Conservation (phyloP, 352 stramenopile genomes). For the Globisporangium cederbergense region DNA sequence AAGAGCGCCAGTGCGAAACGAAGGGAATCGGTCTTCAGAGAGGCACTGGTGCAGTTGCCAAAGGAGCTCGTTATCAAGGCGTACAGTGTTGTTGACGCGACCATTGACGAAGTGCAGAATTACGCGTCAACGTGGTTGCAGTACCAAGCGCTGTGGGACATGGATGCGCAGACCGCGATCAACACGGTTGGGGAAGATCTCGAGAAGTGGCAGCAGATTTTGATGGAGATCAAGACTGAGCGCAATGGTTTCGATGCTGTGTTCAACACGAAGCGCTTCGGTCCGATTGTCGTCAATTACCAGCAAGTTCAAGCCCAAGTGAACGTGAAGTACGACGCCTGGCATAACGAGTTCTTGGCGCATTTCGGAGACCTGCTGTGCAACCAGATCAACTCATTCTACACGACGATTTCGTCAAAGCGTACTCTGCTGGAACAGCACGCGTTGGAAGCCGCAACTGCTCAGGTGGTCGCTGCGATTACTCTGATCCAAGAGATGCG, state of each 20-base stretch:
- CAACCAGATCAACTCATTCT: slow-evolving; percentile 91
- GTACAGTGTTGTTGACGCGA: slow-evolving; percentile 70
- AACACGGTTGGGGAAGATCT: slow-evolving; percentile 93
- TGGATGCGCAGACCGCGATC: slow-evolving; percentile 94
- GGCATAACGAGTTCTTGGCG: slow-evolving; percentile 97
- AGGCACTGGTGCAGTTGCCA: slow-evolving; percentile 57
- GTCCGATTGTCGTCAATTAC: slow-evolving; percentile 87
- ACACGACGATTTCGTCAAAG: slow-evolving; percentile 81
- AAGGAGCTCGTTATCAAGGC: slow-evolving; percentile 68
- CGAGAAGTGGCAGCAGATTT: slow-evolving; percentile 95
- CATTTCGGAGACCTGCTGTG: slow-evolving; percentile 94
- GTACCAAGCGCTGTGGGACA: slow-evolving; percentile 99
- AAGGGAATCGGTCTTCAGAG: slow-evolving; percentile 70
- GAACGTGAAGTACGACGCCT: slow-evolving; percentile 99
- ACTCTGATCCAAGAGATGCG: slow-evolving; percentile 90
- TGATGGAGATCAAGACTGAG: slow-evolving; percentile 96
- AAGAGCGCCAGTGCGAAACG: slow-evolving; percentile 53
- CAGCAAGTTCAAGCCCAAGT: slow-evolving; percentile 91
- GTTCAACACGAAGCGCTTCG: slow-evolving; percentile 89
- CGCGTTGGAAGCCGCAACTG: slow-evolving; percentile 93
- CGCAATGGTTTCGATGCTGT: slow-evolving; percentile 93
- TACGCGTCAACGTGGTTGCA: slow-evolving; percentile 97
- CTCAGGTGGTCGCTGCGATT: slow-evolving; percentile 93
- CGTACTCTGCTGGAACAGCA: slow-evolving; percentile 91
- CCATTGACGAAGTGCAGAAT: slow-evolving; percentile 79